Evolutionary conservation across 345 rosid genomes (phyloP), one percentile per base, ranked within the genome.

Genomic region (Pugionium dolabratum): DNA sequence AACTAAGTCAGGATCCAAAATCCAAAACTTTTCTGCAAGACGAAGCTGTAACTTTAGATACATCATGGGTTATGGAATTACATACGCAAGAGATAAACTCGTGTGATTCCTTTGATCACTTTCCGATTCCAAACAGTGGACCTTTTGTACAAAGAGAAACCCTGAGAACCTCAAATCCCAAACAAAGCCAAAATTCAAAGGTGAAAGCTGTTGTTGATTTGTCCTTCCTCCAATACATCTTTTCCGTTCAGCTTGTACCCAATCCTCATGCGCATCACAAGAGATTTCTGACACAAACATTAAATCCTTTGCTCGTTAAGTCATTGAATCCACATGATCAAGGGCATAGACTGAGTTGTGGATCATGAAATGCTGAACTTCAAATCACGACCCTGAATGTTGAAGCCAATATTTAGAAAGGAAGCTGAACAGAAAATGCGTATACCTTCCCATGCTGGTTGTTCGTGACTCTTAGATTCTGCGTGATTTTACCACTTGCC

Each of bases 371-470:
- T 18, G 18, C 18, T 18, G 18, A 18, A 18, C 18, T 18, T 18
- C 18, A 18, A 18, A 18, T 18, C 18, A 18, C 18, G 18, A 18
- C 18, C 30, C 3, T 4, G 54, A 10, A 30, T 30, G 35, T 45
- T 62, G 35, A 54, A 25, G 40, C 45, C 34, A 46, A 6, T n/a
- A 2, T 7, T 9, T 36, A 7, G 18, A 18, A 33, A 61, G 41
- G 46, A 57, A 54, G 10, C 6, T 25, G 11, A 58, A 50, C 8
- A 73, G 27, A 45, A 53, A 33, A 18, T 60, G 47, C 34, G 41
- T 47, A 9, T 83, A 94, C 99, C 99, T 88, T 94, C 73, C 97
- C 96, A 9, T 94, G 95, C 78, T 88, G 99, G 80, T 85, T 90
- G 82, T 94, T 94, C 30, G 88, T 84, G 56, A 94, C 92, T 64